These are phyloP conservation scores for Phylloporus sp. DNA, from an alignment of 768 basidiomycete species.

Conservation along the genomic window DNA sequence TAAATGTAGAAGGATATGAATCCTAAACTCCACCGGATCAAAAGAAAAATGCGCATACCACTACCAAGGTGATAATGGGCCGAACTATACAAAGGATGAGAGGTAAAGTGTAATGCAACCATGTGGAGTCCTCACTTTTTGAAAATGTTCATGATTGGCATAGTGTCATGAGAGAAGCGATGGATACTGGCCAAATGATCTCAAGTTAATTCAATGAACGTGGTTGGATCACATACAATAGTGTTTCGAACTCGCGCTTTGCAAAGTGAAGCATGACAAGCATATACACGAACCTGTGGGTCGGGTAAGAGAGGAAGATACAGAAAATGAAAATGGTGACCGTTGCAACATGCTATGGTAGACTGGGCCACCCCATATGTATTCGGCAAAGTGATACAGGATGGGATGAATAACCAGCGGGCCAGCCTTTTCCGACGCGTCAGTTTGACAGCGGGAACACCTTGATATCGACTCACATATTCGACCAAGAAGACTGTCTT, in stretches of 20 bases:
- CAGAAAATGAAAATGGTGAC: constrained; percentile 37
- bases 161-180: constrained; percentile 92
- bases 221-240: constrained; percentile 57
- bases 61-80: constrained; percentile 84
- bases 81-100: constrained; percentile 50
- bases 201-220: background rate
- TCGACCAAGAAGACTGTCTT: constrained; percentile 85
- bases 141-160: constrained; percentile 83
- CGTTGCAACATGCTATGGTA: constrained; percentile 76
- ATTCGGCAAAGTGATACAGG: constrained; percentile 64
- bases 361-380: constrained; percentile 69
- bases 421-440: constrained; percentile 53
- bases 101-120: background rate
- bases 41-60: constrained; percentile 36
- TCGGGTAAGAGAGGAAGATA: background rate
- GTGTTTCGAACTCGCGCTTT: constrained; percentile 90
- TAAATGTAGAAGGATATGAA: constrained; percentile 7
- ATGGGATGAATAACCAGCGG: constrained; percentile 88
- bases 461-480: constrained; percentile 65
- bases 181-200: constrained; percentile 59
- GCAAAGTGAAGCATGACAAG: constrained; percentile 83
- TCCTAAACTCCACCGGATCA: background rate
- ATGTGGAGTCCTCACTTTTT: constrained; percentile 65
- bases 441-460: background rate
- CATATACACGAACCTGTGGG: constrained; percentile 57